Conservation (phyloP, 257 asterid species). For the Fraxinus pennsylvanica region DNA sequence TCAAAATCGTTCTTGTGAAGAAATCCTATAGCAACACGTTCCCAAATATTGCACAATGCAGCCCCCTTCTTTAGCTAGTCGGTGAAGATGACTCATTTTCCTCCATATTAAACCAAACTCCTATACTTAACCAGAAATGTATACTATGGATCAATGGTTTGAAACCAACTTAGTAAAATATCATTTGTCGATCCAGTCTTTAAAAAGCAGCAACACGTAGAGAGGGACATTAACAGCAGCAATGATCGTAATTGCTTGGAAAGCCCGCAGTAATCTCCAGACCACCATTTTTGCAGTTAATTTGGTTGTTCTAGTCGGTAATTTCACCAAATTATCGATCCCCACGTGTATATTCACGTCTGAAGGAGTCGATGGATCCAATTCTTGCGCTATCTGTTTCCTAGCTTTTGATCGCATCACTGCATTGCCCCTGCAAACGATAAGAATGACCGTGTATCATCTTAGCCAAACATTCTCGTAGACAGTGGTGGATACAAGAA, state of each 20-base stretch:
- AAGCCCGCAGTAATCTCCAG: slow-evolving; percentile 58
- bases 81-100: not conserved
- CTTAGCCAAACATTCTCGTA: no score
- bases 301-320: slow-evolving; percentile 41
- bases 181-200: slow-evolving; percentile 91
- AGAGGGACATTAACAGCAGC: slow-evolving; percentile 79
- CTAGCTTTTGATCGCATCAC: slow-evolving; percentile 67
- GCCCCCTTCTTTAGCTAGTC: not conserved
- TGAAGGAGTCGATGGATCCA: slow-evolving; percentile 22
- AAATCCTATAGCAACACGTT: not conserved
- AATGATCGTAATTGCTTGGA: slow-evolving; percentile 50
- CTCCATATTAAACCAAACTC: not conserved
- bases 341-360: slow-evolving; percentile 63
- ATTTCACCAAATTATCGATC: slow-evolving; percentile 27
- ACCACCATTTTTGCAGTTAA: slow-evolving; percentile 50
- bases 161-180: not conserved
- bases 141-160: not conserved
- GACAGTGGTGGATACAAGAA: no score
- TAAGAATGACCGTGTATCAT: not conserved
- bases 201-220: slow-evolving; percentile 78
- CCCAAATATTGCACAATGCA: not conserved
- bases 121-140: not conserved
- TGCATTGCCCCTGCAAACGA: slow-evolving; percentile 69
- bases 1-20: not conserved
- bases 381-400: slow-evolving; percentile 50